These are phyloP conservation scores for Dactylellina cionopaga DNA, from an alignment of 2,329 filamentous ascomycete genomes.

Conservation along the genomic window DNA sequence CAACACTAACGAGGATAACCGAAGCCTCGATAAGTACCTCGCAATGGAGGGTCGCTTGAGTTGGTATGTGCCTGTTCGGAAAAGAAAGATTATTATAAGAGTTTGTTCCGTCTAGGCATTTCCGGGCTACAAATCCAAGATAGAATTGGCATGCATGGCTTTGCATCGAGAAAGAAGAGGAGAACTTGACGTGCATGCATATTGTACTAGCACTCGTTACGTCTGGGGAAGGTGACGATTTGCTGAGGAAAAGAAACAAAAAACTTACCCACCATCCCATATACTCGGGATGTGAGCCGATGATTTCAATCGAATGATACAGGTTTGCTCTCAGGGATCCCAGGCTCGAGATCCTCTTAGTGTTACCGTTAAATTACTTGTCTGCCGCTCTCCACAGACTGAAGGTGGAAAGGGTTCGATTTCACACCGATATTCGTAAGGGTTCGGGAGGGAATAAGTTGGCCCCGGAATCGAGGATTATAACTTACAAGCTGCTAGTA, in stretches of 20 bases:
- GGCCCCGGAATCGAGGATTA: conserved; percentile 1
- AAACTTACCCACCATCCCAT: conserved; percentile 52
- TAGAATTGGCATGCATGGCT: no score
- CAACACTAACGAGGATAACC: conserved; percentile 42
- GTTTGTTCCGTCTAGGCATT: conserved; percentile 7
- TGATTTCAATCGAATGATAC: conserved; percentile 43
- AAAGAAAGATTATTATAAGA: conserved; percentile 8
- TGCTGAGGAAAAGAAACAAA: conserved; percentile 2
- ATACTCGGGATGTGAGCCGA: conserved; percentile 51
- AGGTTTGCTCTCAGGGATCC: conserved; percentile 44
- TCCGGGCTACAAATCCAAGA: neutral
- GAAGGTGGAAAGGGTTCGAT: conserved; percentile 2
- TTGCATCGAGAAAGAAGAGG: neutral
- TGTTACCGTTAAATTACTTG: conserved; percentile 19
- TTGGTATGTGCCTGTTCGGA: conserved; percentile 42
- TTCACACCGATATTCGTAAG: conserved; percentile 2
- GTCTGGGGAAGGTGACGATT: conserved; percentile 22
- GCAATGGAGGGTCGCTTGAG: conserved; percentile 47
- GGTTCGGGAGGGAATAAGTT: conserved; percentile 10
- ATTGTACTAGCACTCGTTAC: conserved; percentile 14
- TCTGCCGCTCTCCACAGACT: conserved; percentile 7
- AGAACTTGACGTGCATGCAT: conserved; percentile 32
- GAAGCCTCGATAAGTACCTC: conserved; percentile 16
- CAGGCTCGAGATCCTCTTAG: conserved; percentile 46
- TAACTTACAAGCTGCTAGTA: neutral